Evolutionary conservation across 2,329 filamentous ascomycete species (phyloP), one percentile per base, ranked within the genome.

Genomic region (Fusarium udum): DNA sequence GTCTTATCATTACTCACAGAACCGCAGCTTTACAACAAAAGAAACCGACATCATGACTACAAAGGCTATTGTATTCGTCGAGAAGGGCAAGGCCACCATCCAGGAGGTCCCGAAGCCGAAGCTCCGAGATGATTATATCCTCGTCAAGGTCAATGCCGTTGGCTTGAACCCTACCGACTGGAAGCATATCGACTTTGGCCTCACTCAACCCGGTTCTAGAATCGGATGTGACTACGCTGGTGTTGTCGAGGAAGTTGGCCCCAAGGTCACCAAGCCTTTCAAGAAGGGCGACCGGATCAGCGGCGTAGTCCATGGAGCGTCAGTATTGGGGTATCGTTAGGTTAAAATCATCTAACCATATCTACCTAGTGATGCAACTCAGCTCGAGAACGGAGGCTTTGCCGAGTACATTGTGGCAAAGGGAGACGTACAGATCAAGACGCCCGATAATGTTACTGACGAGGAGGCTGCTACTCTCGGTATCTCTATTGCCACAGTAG

Each of bases 181-280:
- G 76, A 82, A 83, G 67, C 75, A 69, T 51, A 72, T 83, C 46
- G 69, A 81, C 26, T 43, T 39, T 22, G 64, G 58, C 24, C 31
- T 24, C 4, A 40, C 53, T 11, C 37, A 49, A 18, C 36, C 70
- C 24, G 76, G 77, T 22, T 53, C 67, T 9, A 69, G 76, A 32
- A 62, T 81, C 37, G 85, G 85, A 18, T 85, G 82, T 57, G 86
- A 88, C 72, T 87, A 84, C 59, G 82, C 83, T 36, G 86, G 87
- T n/a, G 75, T 84, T 16, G 82, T 88, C 3, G 82, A 85, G 39
- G 82, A 84, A 49, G 79, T 87, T 26, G 86, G 86, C 8, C 61
- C 76, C 8, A 81, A 81, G 32, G 82, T 85, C 24, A 74, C 65
- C 18, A 74, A 74, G 67, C 56, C 75, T 9, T 83, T 87, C 63